A percentile compares a stretch with the other conserved stretches of the same genome.
phyloP scores from a whole-genome alignment of 1,139 yeast genomes.

The Spencermartinsiella ligniputridi region DNA sequence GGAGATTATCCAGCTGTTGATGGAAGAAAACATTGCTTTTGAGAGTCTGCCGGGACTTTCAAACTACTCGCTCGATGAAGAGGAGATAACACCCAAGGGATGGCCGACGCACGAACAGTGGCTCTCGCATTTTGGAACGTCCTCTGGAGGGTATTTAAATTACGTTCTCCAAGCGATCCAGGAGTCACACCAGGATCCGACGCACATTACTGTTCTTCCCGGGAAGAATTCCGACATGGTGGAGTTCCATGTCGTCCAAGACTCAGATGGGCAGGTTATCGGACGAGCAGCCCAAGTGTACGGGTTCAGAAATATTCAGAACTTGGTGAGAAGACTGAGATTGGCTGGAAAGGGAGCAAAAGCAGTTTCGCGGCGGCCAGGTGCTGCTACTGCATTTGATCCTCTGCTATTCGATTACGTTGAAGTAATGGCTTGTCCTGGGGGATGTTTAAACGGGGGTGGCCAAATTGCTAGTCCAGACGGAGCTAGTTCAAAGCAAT shows the following conservation, averaged over 20 bases:
- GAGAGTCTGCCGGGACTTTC: constrained; percentile 7
- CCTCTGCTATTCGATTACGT: constrained; percentile 60
- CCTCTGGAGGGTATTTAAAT: constrained; percentile 77
- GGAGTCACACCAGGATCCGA: constrained; percentile 15
- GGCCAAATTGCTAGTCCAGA: constrained; percentile 69
- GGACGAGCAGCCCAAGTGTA: constrained; percentile 77
- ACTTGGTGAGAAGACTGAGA: constrained; percentile 77
- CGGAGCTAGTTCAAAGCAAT: constrained; percentile 26
- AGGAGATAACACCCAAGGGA: constrained; percentile 42
- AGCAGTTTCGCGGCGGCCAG: constrained; percentile 14
- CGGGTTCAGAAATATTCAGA: constrained; percentile 93
- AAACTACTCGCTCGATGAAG: constrained; percentile 5
- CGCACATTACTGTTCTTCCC: constrained; percentile 29
- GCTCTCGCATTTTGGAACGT: constrained; percentile 66
- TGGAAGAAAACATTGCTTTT: constrained; percentile 41
- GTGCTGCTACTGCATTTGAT: constrained; percentile 8
- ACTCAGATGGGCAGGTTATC: constrained; percentile 37
- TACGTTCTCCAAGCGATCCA: constrained; percentile 32
- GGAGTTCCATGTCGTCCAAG: constrained; percentile 55
- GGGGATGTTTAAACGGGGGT: constrained; percentile 96
- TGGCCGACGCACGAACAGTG: constrained; percentile 67
- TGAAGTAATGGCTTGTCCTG: constrained; percentile 98
- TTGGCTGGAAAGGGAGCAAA: constrained; percentile 34
- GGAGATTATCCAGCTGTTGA: constrained; percentile 70
- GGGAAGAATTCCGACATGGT: constrained; percentile 78